phyloP scores from a whole-genome alignment of 148 eudicot genomes.

The Camellia granthamiana region DNA sequence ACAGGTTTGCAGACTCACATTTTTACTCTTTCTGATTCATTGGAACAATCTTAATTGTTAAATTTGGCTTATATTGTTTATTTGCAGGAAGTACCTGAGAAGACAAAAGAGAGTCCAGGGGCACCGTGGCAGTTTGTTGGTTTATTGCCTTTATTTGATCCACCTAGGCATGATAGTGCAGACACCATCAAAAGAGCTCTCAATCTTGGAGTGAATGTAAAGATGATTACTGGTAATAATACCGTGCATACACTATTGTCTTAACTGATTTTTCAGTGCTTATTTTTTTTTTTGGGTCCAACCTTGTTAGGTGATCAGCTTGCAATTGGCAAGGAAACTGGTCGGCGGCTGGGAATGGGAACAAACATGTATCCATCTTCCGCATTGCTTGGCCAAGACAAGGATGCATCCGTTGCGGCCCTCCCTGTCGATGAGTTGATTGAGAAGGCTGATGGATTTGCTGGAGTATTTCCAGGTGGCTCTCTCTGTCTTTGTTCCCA shows the following conservation, averaged over 20 bases:
- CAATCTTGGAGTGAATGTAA: conserved; percentile 52
- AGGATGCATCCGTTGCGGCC: conserved; percentile 37
- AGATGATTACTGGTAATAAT: conserved; percentile 53
- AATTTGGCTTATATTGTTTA: neutral
- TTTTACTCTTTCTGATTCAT: neutral
- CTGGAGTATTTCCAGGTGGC: conserved; percentile 62
- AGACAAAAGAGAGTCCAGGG: conserved; percentile 53
- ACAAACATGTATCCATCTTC: conserved; percentile 62
- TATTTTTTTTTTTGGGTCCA: conserved; percentile 1
- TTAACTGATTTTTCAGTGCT: neutral
- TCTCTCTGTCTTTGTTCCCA: neutral
- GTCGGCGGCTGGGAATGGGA: conserved; percentile 60
- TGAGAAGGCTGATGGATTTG: conserved; percentile 63
- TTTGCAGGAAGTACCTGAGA: conserved; percentile 63
- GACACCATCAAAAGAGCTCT: conserved; percentile 54
- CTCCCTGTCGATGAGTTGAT: conserved; percentile 57
- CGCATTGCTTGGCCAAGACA: conserved; percentile 50
- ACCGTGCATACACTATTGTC: neutral
- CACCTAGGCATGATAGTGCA: conserved; percentile 63
- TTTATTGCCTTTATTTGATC: conserved; percentile 57
- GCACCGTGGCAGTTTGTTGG: conserved; percentile 56
- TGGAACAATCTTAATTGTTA: neutral
- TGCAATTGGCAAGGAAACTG: conserved; percentile 60
- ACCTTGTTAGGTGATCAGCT: conserved; percentile 48
- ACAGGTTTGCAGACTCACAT: conserved; percentile 38